phyloP scores from a whole-genome alignment of 306 rosid species.

The Quercus wislizeni region DNA sequence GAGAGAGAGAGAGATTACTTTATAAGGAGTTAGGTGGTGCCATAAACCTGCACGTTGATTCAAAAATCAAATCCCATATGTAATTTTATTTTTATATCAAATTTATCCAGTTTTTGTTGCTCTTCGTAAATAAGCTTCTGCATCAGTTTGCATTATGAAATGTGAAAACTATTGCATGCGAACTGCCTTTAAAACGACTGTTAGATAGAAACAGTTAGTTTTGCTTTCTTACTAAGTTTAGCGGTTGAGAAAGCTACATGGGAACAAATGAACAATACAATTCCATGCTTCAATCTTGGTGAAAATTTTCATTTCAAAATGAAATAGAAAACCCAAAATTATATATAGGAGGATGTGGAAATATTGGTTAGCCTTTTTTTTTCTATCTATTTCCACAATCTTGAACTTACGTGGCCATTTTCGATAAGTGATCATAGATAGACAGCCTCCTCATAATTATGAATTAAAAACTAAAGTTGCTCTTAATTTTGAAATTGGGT shows the following conservation, averaged over 20 bases:
- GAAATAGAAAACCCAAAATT: background rate
- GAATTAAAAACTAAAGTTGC: no score
- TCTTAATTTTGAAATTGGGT: no score
- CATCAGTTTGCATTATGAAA: background rate
- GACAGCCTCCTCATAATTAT: no score
- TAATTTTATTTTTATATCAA: background rate
- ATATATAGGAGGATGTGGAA: no score
- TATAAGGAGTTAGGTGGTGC: no score
- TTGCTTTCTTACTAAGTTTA: slow-evolving; percentile 39
- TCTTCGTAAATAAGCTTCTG: background rate
- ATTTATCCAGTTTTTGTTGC: background rate
- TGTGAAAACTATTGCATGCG: background rate
- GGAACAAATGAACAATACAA: slow-evolving; percentile 25
- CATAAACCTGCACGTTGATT: no score
- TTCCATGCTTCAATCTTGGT: background rate
- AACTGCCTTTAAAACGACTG: slow-evolving; percentile 18
- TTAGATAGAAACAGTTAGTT: background rate
- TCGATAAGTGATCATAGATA: no score
- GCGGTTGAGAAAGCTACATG: slow-evolving; percentile 44
- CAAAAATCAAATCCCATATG: background rate
- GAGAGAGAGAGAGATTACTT: no score
- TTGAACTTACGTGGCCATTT: no score
- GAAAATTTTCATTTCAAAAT: background rate
- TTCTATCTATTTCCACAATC: no score
- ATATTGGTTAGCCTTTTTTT: no score